A percentile compares a stretch with the other conserved stretches of the same genome.
Evolutionary conservation across 139 green algal genomes (phyloP).

Genomic region (Chlorella ohadii): DNA sequence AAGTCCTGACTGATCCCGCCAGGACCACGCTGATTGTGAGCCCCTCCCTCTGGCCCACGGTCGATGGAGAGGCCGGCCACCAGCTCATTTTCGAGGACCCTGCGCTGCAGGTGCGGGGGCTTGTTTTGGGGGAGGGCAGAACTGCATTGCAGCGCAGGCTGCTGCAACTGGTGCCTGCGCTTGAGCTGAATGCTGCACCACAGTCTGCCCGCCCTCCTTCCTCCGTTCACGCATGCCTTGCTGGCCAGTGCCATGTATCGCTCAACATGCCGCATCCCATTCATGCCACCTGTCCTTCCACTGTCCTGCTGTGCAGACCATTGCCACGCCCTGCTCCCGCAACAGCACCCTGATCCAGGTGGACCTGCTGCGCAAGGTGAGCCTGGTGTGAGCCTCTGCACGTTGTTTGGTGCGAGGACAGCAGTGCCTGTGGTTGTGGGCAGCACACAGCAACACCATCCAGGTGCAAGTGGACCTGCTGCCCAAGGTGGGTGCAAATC

Average conservation of each 20-base stretch:
- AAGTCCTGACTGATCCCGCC: background rate
- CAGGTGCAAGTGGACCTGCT: no score
- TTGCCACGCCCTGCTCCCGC: slow-evolving; percentile 19
- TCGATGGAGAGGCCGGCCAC: slow-evolving; percentile 13
- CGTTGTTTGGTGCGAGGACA: no score
- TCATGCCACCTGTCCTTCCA: no score
- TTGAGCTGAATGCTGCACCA: no score
- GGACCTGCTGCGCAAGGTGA: slow-evolving; percentile 6
- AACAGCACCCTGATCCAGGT: slow-evolving; percentile 6
- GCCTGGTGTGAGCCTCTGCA: no score
- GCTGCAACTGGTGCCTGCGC: background rate
- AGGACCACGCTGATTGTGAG: background rate
- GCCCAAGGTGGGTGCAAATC: no score
- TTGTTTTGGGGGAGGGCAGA: background rate
- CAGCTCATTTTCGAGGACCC: background rate
- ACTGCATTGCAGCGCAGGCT: background rate
- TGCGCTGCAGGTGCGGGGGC: background rate
- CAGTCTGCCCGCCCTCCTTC: no score
- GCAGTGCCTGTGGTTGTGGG: no score
- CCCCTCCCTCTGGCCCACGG: slow-evolving; percentile 3
- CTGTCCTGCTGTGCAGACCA: background rate
- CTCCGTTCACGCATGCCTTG: no score
- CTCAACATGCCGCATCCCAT: no score
- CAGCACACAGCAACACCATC: no score
- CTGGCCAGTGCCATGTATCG: no score